These are phyloP conservation scores for Sonneratia caseolaris DNA, from an alignment of 345 rosid genomes.

Conservation along the genomic window DNA sequence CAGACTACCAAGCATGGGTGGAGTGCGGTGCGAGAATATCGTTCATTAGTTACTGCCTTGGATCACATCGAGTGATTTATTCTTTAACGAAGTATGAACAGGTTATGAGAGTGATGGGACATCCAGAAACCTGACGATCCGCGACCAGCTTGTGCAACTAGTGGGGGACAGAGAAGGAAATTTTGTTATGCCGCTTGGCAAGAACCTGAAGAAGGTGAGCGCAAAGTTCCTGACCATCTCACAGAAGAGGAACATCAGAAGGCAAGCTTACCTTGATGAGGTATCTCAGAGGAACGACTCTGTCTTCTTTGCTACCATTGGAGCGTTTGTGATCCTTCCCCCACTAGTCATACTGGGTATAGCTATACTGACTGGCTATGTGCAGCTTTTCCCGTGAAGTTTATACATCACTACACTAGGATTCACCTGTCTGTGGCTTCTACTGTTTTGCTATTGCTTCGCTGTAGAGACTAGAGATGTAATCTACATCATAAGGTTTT, in stretches of 20 bases:
- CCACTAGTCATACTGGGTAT: conserved; percentile 64
- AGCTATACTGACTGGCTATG: conserved; percentile 74
- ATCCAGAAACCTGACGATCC: conserved; percentile 33
- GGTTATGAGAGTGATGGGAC: conserved; percentile 53
- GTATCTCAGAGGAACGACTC: conserved; percentile 88
- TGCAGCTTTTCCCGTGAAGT: conserved; percentile 73
- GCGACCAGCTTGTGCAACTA: conserved; percentile 61
- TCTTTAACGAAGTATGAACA: conserved; percentile 9
- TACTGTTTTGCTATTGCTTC: neutral
- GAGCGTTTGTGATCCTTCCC: conserved; percentile 75
- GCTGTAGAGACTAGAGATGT: neutral
- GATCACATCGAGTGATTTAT: neutral
- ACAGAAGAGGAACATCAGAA: conserved; percentile 87
- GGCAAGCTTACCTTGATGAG: conserved; percentile 66
- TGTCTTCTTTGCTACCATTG: conserved; percentile 77
- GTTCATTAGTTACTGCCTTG: neutral
- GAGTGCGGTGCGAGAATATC: neutral
- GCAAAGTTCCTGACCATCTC: conserved; percentile 63
- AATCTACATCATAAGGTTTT: neutral
- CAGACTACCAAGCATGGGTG: neutral
- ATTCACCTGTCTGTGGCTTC: neutral
- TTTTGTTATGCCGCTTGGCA: conserved; percentile 63
- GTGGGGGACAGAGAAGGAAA: conserved; percentile 64
- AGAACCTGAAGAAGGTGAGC: conserved; percentile 70
- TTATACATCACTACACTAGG: neutral